Conservation (phyloP, 1,139 yeast species). For the Petasospora rhodanensis region DNA sequence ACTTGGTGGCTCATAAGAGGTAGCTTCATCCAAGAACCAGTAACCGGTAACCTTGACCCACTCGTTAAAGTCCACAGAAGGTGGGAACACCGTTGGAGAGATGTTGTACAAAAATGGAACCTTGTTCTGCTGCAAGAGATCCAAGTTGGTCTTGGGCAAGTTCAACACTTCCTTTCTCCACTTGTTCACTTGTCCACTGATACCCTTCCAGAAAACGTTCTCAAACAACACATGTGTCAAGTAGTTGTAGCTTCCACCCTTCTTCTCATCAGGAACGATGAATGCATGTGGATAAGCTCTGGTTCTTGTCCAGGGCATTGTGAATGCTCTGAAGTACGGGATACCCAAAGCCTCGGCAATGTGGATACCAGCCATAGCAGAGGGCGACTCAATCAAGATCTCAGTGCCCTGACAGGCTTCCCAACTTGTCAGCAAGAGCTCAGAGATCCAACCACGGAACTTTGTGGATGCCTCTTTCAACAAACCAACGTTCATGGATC, state of each 20-base stretch:
- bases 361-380: slow-evolving; percentile 94
- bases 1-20: slow-evolving; percentile 56
- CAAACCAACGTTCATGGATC: slow-evolving; percentile 78
- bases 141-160: slow-evolving; percentile 66
- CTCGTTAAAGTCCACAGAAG: slow-evolving; percentile 88
- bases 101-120: slow-evolving; percentile 88
- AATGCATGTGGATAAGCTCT: slow-evolving; percentile 96
- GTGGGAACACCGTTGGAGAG: slow-evolving; percentile 84
- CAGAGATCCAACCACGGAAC: slow-evolving; percentile 77
- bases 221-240: slow-evolving; percentile 91
- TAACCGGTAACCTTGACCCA: slow-evolving; percentile 95
- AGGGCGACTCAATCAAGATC: slow-evolving; percentile 85
- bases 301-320: slow-evolving; percentile 98
- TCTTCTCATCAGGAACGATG: slow-evolving; percentile 87
- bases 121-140: slow-evolving; percentile 64
- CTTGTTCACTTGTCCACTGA: slow-evolving; percentile 78
- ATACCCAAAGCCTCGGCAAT: slow-evolving; percentile 88
- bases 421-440: slow-evolving; percentile 71
- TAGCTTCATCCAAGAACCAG: slow-evolving; percentile 83
- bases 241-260: slow-evolving; percentile 90
- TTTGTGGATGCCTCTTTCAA: slow-evolving; percentile 76
- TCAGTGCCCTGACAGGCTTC: slow-evolving; percentile 81
- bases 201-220: slow-evolving; percentile 90
- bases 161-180: slow-evolving; percentile 74
- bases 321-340: slow-evolving; percentile 91